phyloP scores from a whole-genome alignment of 768 basidiomycete genomes.

The Tylopilus sp. region DNA sequence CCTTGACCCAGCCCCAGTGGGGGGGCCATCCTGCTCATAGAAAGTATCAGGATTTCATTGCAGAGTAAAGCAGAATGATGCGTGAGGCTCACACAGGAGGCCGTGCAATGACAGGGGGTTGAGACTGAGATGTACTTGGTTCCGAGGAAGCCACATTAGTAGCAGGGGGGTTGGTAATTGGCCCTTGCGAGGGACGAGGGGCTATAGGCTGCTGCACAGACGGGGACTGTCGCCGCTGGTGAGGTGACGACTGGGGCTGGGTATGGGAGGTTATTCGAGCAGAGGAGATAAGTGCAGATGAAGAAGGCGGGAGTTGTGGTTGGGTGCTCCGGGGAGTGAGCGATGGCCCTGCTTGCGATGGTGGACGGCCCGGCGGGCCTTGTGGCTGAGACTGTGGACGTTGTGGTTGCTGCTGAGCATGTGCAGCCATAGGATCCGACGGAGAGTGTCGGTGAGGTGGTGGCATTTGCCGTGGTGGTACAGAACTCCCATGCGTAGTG shows the following conservation, averaged over 20 bases:
- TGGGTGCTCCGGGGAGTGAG: constrained; percentile 45
- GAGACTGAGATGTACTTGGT: constrained; percentile 33
- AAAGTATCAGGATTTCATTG: constrained; percentile 15
- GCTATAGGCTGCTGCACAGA: constrained; percentile 36
- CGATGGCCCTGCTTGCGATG: constrained; percentile 46
- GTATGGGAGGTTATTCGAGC: constrained; percentile 36
- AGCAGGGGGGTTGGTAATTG: constrained; percentile 20
- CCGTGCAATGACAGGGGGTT: constrained; percentile 26
- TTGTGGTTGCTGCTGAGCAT: constrained; percentile 38
- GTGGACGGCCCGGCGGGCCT: constrained; percentile 44
- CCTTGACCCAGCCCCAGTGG: constrained; percentile 59
- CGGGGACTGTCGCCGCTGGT: constrained; percentile 32
- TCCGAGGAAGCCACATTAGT: constrained; percentile 25
- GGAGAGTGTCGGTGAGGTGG: constrained; percentile 45
- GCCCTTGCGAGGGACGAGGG: constrained; percentile 34
- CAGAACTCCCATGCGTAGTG: constrained; percentile 28
- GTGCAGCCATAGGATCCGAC: constrained; percentile 43
- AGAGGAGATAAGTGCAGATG: constrained; percentile 24
- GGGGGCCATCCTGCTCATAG: constrained; percentile 28
- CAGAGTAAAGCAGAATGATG: not conserved
- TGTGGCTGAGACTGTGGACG: constrained; percentile 64
- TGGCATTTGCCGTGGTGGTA: constrained; percentile 32
- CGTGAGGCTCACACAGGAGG: constrained; percentile 31
- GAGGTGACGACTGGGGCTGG: constrained; percentile 34
- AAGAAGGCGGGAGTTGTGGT: constrained; percentile 35